A percentile compares a stretch with the other conserved stretches of the same genome.
Evolutionary conservation across 2,329 filamentous ascomycete species (phyloP).

Genomic region (Verticillium dahliae): DNA sequence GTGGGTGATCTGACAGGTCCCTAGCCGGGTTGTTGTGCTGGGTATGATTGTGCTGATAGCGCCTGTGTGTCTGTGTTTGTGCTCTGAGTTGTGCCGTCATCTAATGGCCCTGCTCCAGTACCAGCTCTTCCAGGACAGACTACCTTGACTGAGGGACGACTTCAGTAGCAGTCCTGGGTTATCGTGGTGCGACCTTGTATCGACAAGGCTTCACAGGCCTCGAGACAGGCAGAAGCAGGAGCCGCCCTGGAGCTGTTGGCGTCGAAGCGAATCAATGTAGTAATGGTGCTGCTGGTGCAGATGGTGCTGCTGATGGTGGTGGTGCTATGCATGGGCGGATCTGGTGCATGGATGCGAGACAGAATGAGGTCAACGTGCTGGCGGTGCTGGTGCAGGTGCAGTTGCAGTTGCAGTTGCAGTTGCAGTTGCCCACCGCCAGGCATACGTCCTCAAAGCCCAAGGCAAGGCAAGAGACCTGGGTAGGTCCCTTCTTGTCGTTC

Average conservation of each 20-base stretch:
- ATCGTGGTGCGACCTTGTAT: not conserved
- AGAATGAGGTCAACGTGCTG: slow-evolving; percentile 1
- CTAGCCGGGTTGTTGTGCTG: not conserved
- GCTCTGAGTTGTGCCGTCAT: not conserved
- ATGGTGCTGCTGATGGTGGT: no score
- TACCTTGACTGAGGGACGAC: not conserved
- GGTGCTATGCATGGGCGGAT: not conserved
- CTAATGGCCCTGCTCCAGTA: not conserved
- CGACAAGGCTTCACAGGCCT: not conserved
- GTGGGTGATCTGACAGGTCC: not conserved
- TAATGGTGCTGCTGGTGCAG: no score
- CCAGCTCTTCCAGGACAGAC: not conserved
- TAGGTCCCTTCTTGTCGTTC: not conserved
- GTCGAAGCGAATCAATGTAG: not conserved
- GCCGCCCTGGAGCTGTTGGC: not conserved
- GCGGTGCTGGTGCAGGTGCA: no score
- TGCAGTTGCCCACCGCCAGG: not conserved
- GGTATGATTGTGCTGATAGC: not conserved
- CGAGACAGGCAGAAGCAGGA: not conserved
- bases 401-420: no score
- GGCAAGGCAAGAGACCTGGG: not conserved
- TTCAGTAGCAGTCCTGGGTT: not conserved
- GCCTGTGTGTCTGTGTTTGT: not conserved
- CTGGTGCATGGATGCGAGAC: slow-evolving; percentile 1
- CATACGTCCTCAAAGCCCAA: no score